Base-by-base conservation (phyloP, 148 eudicot species). In the Camellia lanceoleosa region DNA sequence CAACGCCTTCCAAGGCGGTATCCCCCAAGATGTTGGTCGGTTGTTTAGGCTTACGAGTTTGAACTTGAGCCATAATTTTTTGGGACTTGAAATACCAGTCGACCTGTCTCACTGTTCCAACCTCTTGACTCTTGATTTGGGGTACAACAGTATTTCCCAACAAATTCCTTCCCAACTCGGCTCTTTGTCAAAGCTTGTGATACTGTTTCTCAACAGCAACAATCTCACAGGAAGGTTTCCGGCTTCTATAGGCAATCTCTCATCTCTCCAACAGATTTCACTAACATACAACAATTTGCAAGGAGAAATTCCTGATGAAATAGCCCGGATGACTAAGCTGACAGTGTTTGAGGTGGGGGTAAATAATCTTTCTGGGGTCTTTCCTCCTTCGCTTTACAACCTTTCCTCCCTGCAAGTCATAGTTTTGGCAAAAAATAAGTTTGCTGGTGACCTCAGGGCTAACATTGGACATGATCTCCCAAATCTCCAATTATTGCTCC, bases 1-100 rank as follows among this genome's bases (percentile, higher is more conserved):
- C 69, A 87, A 87, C 78, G 55, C 68, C 63, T 84, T 87, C 54
- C 60, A 77, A 7, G 89, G 87, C 2, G 54, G 5, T 15, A 84
- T 87, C 18, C 89, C 89, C 3, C 2, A 46, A 38, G 84, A 84
- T 71, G 42, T 82, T 9, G 82, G 84, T 20, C 82, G 72, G 49
- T 66, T 87, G 59, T 20, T 61, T 13, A 71, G 81, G 20, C 84
- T 87, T 46, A 76, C 47, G 12, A 44, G 0, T 58, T 16, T 86
- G 18, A 78, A 79, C 30, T 18, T 86, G 3, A 84, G 84, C 75
- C 59, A 64, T 30, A 86, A 84, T 73, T 77, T 66, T 11, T 84
- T 87, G 12, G 64, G 65, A 14, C 85, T 85, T 23, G 54, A n/a
- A 41, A 80, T 82, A 16, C 85, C 85, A 11, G 44, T 18, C n/a